phyloP scores from a whole-genome alignment of 345 rosid genomes.

The Adansonia digitata region DNA sequence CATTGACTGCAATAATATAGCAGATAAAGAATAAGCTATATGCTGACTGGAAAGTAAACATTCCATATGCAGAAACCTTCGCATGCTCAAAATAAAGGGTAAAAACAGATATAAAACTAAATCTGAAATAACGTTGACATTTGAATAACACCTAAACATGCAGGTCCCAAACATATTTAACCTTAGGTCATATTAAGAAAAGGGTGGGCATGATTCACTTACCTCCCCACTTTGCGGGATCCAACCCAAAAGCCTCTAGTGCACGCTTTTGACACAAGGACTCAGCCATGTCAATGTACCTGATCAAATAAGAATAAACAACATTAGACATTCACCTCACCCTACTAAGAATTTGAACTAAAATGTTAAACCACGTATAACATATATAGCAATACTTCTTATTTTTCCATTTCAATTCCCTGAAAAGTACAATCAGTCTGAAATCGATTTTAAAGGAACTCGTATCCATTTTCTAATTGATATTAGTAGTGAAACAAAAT shows the following conservation, averaged over 20 bases:
- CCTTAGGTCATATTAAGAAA: too few species aligned
- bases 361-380: background rate
- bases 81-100: background rate
- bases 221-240: constrained; percentile 97
- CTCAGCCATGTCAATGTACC: constrained; percentile 97
- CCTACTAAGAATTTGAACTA: background rate
- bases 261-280: constrained; percentile 88
- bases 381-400: background rate
- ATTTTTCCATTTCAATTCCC: background rate
- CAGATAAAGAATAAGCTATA: constrained; percentile 8
- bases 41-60: constrained; percentile 3
- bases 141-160: background rate
- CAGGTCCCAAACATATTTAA: constrained; percentile 6
- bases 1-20: constrained; percentile 61
- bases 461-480: background rate
- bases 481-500: background rate
- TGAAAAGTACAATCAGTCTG: background rate
- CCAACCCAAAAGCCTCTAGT: constrained; percentile 72
- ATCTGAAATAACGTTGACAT: background rate
- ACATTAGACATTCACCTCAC: background rate
- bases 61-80: background rate
- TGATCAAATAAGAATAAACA: constrained; percentile 16
- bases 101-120: background rate
- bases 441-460: background rate
- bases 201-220: constrained; percentile 9